Evolutionary conservation across 1,284 basidiomycete species (phyloP).

Genomic region (Leccinum subatratum): DNA sequence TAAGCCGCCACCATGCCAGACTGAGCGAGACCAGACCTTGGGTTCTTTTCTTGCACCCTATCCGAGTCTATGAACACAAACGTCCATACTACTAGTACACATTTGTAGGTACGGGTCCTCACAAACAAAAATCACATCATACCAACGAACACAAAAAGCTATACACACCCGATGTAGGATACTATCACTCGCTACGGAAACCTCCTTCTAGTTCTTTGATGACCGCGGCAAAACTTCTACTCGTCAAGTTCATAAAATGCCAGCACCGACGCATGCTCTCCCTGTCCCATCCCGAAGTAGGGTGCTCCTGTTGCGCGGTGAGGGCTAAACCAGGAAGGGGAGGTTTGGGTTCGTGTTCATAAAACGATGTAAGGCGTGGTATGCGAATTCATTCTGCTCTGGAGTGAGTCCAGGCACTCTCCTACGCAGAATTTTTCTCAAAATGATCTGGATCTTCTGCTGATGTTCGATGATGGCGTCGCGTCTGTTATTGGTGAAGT

Average conservation of each 20-base stretch:
- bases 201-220: constrained; percentile 98
- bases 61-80: too few species aligned
- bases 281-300: constrained; percentile 79
- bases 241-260: constrained; percentile 85
- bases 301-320: constrained; percentile 62
- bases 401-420: neutral
- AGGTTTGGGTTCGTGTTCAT: neutral
- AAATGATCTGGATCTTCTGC: neutral
- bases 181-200: too few species aligned
- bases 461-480: neutral
- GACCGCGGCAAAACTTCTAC: constrained; percentile 87
- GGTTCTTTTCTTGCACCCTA: constrained; percentile 91
- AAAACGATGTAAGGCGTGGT: neutral
- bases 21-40: constrained; percentile 92
- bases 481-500: neutral
- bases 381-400: neutral
- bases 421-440: neutral
- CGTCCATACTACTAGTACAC: too few species aligned
- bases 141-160: too few species aligned
- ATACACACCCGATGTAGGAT: too few species aligned
- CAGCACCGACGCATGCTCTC: constrained; percentile 85
- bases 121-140: too few species aligned
- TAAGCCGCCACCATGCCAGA: constrained; percentile 96
- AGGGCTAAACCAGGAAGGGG: neutral
- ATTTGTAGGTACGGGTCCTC: too few species aligned